These are phyloP conservation scores for Eutypa lata DNA, from an alignment of 2,329 filamentous ascomycete species.

Conservation along the genomic window DNA sequence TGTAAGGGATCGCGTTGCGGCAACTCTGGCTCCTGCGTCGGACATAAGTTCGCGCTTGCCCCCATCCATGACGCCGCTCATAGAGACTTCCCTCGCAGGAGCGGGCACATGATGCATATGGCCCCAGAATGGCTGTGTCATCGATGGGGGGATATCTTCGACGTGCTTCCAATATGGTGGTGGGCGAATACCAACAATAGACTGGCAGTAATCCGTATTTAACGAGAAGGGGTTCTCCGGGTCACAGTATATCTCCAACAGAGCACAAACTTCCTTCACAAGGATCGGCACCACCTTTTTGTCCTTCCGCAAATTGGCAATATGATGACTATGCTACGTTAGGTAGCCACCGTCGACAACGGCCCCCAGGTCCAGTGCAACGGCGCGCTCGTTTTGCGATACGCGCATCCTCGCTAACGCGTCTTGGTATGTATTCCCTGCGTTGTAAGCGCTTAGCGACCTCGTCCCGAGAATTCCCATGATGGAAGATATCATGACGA, in stretches of 20 bases:
- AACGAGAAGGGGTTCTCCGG: not conserved
- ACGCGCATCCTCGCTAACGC: conserved; percentile 28
- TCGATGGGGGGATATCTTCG: not conserved
- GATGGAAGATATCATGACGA: conserved; percentile 38
- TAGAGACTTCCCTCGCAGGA: conserved; percentile 23
- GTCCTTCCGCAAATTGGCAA: conserved; percentile 2
- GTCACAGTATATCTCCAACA: conserved; percentile 5
- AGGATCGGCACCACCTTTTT: not conserved
- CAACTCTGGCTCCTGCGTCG: not conserved
- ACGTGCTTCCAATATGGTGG: conserved; percentile 1
- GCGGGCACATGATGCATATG: conserved; percentile 17
- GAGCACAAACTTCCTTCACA: not conserved
- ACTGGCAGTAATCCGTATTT: not conserved
- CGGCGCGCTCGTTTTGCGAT: conserved; percentile 19
- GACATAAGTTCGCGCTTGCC: conserved; percentile 9
- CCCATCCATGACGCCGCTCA: conserved; percentile 5
- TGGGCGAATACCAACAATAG: conserved; percentile 2
- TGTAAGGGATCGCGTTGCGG: not conserved
- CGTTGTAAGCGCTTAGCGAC: conserved; percentile 33
- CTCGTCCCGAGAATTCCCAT: conserved; percentile 29
- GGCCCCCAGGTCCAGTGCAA: conserved; percentile 29
- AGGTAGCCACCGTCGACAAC: conserved; percentile 22
- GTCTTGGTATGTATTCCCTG: conserved; percentile 35
- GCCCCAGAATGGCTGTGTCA: conserved; percentile 11
- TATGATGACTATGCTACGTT: not conserved